Conservation (phyloP, 345 rosid species). For the Populus nigra region DNA sequence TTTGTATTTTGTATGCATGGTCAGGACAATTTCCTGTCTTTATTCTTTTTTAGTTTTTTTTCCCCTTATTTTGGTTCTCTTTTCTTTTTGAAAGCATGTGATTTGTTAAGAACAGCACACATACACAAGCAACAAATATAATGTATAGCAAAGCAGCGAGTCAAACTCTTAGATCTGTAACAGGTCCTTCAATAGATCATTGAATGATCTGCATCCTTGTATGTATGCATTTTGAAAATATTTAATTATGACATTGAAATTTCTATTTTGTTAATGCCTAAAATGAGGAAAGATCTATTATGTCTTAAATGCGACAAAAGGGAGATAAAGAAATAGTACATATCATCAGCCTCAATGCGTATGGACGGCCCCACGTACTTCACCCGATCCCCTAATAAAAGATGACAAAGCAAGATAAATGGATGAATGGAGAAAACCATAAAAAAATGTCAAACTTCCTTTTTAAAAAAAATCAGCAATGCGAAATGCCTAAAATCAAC, state of each 20-base stretch:
- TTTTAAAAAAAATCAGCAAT: not conserved
- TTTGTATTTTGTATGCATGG: not conserved
- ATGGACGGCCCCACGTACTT: slow-evolving; percentile 69
- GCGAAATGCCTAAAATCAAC: not conserved
- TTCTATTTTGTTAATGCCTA: not conserved
- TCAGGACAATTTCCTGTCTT: not conserved
- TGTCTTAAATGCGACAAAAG: not conserved
- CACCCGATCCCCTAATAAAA: slow-evolving; percentile 77
- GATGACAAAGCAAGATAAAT: not conserved
- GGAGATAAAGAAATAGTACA: slow-evolving; percentile 36
- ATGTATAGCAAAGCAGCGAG: not conserved
- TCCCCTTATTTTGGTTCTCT: not conserved
- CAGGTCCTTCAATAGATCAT: not conserved
- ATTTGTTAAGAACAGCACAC: too few relatives aligned
- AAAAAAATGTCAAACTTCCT: not conserved
- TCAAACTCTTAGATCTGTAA: not conserved
- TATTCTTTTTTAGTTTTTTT: too few relatives aligned
- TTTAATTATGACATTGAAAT: not conserved
- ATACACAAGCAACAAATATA: not conserved
- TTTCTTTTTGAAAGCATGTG: not conserved
- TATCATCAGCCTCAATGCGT: slow-evolving; percentile 52
- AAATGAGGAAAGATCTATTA: not conserved
- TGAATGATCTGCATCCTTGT: not conserved
- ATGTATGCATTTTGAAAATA: not conserved
- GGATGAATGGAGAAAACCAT: not conserved